Base-by-base conservation (phyloP, 1,284 basidiomycete species). In the Meripilus lineatus region DNA sequence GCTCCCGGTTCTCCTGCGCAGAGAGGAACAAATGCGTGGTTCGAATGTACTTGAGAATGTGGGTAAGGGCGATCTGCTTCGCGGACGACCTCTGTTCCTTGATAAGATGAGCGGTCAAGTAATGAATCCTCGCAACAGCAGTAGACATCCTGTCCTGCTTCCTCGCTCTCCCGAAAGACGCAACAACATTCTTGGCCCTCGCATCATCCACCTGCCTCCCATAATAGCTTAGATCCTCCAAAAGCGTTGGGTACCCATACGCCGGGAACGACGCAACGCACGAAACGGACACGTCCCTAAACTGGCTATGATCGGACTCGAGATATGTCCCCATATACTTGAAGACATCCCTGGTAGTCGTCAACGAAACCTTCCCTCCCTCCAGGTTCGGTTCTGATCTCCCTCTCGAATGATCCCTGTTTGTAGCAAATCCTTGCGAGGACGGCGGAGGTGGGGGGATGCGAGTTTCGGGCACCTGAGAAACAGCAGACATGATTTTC, bases 81-180 rank as follows among this genome's bases (percentile, higher is more conserved):
- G 75, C 78, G 4, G 81, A 70, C 3, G 84, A 81, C 34, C 84
- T 77, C 40, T 86, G 79, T 42, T 86, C 75, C 47, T 85, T 81
- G 39, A 95, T 70, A 33, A 84, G 74, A 40, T 84, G 83, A 2
- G 93, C 83, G 1, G 93, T 93, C 23, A 94, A 74, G 56, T 83
- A 84, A 59, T 94, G 93, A 24, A 95, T 93, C 36, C 90, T 84
- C 5, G 89, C 89, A n/a, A 95, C 82, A 11, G 91, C 87, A 1
- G 89, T 90, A 64, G 90, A 89, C 32, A 95, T 73, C 13, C 89
- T 80, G 50, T 89, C 88, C 53, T 92, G 87, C 37, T 84, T 74
- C 35, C 86, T 77, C 40, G 73, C 77, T 4, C 85, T 77, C 23
- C 79, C 77, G 14, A 69, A 59, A 5, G 63, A 61, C 4, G 74